These are phyloP conservation scores for Spathaspora girioi DNA, from an alignment of 805 yeast genomes.

Conservation along the genomic window DNA sequence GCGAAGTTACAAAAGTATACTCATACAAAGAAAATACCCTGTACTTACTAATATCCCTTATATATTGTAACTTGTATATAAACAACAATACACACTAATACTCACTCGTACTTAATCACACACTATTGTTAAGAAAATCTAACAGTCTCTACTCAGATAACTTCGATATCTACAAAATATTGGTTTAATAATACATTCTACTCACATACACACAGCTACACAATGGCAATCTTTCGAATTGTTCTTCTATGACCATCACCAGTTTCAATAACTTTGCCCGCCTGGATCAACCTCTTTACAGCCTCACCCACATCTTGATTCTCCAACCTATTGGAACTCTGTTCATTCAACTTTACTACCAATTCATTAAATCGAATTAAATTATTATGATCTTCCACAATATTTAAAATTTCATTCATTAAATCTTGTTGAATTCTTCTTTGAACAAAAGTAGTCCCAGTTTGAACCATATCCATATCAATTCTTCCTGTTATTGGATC, in stretches of 20 bases:
- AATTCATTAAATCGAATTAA: conserved; percentile 58
- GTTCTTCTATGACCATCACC: conserved; percentile 74
- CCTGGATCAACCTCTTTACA: conserved; percentile 63
- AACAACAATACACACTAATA: background rate
- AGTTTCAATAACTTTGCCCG: conserved; percentile 60
- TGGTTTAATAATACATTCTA: too few relatives aligned
- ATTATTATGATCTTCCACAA: conserved; percentile 48
- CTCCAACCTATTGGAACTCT: conserved; percentile 61
- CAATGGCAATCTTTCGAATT: conserved; percentile 30
- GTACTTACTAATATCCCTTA: conserved; percentile 8
- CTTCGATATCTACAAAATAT: background rate
- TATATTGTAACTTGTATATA: conserved; percentile 7
- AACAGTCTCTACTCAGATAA: too few relatives aligned
- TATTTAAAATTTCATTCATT: conserved; percentile 52
- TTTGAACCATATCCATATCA: conserved; percentile 95
- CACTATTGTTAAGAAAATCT: too few relatives aligned
- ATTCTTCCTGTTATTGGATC: conserved; percentile 96
- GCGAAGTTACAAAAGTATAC: background rate
- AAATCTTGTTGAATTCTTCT: conserved; percentile 73
- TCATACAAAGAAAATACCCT: conserved; percentile 1
- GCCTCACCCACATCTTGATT: conserved; percentile 67
- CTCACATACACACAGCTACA: background rate
- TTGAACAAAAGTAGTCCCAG: conserved; percentile 89
- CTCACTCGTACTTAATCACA: too few relatives aligned
- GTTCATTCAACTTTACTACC: conserved; percentile 61